Percentiles rank a stretch among this genome's conserved stretches.
Evolutionary conservation across 2,329 filamentous ascomycete genomes (phyloP).

Genomic region (Calonectria naviculata): DNA sequence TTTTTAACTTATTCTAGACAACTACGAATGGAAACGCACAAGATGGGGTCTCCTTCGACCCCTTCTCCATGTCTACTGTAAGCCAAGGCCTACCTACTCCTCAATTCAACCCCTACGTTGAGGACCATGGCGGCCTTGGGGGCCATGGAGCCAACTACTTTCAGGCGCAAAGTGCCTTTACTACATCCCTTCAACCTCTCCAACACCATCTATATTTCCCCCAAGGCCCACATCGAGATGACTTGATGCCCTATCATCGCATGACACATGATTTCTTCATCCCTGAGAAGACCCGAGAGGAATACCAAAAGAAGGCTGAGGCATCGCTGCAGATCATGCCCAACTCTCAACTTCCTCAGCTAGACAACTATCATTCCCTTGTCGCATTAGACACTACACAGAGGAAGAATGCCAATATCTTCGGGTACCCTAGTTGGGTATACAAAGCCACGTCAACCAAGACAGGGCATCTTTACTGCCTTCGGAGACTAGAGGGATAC

Average conservation of each 20-base stretch:
- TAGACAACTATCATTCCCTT: constrained; percentile 93
- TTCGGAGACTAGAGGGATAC: constrained; percentile 89
- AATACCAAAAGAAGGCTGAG: constrained; percentile 88
- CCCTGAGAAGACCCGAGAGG: constrained; percentile 85
- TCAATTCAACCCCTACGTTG: constrained; percentile 81
- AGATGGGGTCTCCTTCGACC: constrained; percentile 65
- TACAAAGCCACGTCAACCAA: constrained; percentile 94
- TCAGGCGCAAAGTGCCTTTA: constrained; percentile 64
- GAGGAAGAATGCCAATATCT: constrained; percentile 81
- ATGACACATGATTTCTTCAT: constrained; percentile 93
- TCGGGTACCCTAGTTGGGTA: constrained; percentile 92
- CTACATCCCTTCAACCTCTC: constrained; percentile 70
- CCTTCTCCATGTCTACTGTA: constrained; percentile 71
- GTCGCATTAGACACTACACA: constrained; percentile 88
- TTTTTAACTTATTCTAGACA: constrained; percentile 39
- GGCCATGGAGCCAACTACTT: constrained; percentile 74
- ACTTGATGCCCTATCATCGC: constrained; percentile 85
- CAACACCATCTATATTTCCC: constrained; percentile 96
- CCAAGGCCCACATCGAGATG: constrained; percentile 83
- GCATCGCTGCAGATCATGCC: constrained; percentile 87
- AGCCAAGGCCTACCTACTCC: constrained; percentile 61
- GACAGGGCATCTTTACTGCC: constrained; percentile 87
- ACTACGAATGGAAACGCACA: constrained; percentile 60
- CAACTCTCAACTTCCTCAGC: constrained; percentile 77
- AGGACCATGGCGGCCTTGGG: constrained; percentile 72